Conservation (phyloP, 345 rosid species). For the Melaleuca alternifolia region DNA sequence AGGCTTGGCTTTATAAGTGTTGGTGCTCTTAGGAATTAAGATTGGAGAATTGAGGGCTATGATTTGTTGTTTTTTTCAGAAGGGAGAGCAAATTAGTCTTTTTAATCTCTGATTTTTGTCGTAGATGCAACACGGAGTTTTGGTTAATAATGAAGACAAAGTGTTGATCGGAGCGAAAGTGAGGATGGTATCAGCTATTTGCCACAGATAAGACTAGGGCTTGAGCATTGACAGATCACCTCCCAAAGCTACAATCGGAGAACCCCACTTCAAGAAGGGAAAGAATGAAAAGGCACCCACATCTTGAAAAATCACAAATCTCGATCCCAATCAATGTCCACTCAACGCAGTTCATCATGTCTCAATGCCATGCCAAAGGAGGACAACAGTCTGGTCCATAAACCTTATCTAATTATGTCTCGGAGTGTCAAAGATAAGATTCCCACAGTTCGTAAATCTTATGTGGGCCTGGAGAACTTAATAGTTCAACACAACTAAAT, state of each 20-base stretch:
- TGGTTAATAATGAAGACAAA: neutral
- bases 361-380: neutral
- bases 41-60: neutral
- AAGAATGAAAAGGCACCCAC: neutral
- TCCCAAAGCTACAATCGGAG: neutral
- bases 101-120: neutral
- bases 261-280: neutral
- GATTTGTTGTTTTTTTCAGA: neutral
- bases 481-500: neutral
- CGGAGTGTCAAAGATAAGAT: neutral
- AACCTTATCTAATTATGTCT: neutral
- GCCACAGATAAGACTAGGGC: neutral
- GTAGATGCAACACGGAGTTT: neutral
- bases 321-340: neutral
- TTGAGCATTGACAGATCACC: neutral
- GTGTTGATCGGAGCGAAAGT: neutral
- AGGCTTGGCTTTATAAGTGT: neutral
- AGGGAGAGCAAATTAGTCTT: neutral
- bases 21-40: neutral
- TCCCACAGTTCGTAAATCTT: neutral
- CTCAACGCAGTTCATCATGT: neutral
- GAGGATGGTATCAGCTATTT: neutral
- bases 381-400: neutral
- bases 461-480: neutral
- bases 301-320: neutral